Conservation (phyloP, 805 yeast species). For the Wickerhamiella kurtzmanii region DNA sequence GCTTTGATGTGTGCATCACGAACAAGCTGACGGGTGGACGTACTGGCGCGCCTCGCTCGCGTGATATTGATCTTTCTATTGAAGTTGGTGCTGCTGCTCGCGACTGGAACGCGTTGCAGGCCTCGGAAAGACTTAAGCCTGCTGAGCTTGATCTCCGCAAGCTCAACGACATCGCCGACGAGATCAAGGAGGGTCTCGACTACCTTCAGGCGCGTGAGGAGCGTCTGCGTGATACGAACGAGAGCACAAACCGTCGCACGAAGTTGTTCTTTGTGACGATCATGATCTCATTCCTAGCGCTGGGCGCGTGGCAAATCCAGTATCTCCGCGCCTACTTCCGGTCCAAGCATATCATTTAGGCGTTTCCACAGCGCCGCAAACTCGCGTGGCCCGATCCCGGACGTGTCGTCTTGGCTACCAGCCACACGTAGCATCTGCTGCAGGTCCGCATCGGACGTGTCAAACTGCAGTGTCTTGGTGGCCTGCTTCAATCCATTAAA, state of each 20-base stretch:
- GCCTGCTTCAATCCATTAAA: slow-evolving; percentile 19
- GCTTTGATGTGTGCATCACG: slow-evolving; percentile 85
- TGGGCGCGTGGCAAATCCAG: slow-evolving; percentile 86
- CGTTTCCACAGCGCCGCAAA: slow-evolving; percentile 21
- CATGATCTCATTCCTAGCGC: slow-evolving; percentile 51
- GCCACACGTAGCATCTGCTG: slow-evolving; percentile 22
- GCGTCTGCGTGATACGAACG: slow-evolving; percentile 90
- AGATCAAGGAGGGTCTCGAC: slow-evolving; percentile 63
- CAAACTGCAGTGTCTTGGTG: slow-evolving; percentile 20
- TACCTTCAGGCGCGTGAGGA: slow-evolving; percentile 82
- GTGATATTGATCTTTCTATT: slow-evolving; percentile 79
- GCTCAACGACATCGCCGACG: slow-evolving; percentile 74
- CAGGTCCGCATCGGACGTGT: slow-evolving; percentile 21
- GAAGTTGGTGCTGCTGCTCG: slow-evolving; percentile 95
- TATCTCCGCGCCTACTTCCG: slow-evolving; percentile 84
- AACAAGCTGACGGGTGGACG: slow-evolving; percentile 34
- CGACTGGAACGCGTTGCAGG: slow-evolving; percentile 93
- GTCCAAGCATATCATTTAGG: slow-evolving; percentile 30
- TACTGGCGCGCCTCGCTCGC: slow-evolving; percentile 33
- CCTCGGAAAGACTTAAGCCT: slow-evolving; percentile 85
- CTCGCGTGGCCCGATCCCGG: slow-evolving; percentile 8
- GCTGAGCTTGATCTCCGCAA: slow-evolving; percentile 80
- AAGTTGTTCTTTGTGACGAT: slow-evolving; percentile 69
- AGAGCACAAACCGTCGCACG: slow-evolving; percentile 86
- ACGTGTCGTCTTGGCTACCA: slow-evolving; percentile 10